Percentiles rank a stretch among this genome's conserved stretches.
phyloP scores from a whole-genome alignment of 2,329 filamentous ascomycete species.

The Penicillium oxalicum region DNA sequence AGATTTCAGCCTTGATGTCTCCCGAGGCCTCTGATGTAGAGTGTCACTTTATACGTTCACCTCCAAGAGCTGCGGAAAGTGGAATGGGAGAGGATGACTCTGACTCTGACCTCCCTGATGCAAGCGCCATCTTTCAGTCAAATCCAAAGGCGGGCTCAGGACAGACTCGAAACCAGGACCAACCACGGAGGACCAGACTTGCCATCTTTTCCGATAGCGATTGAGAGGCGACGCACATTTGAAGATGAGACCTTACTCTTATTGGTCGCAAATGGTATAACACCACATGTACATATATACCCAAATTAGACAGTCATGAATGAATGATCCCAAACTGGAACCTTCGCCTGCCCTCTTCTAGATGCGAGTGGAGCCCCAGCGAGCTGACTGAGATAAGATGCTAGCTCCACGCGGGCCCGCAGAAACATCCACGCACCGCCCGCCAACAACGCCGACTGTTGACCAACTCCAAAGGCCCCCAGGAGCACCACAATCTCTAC shows the following conservation, averaged over 20 bases:
- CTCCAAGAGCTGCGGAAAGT: conserved; percentile 1
- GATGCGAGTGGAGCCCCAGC: too few relatives aligned
- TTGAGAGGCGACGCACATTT: conserved; percentile 14
- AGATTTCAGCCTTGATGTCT: conserved; percentile 14
- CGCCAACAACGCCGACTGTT: conserved; percentile 15
- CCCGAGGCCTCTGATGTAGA: conserved; percentile 5
- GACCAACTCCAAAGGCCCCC: conserved; percentile 15
- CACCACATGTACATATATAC: conserved; percentile 7
- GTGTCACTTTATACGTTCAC: background rate
- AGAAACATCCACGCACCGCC: conserved; percentile 16
- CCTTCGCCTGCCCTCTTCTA: too few relatives aligned
- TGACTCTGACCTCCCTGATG: conserved; percentile 26
- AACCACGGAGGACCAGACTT: conserved; percentile 12
- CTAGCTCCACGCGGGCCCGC: conserved; percentile 8
- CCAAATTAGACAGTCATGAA: background rate
- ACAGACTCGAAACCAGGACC: background rate
- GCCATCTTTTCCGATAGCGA: conserved; percentile 24
- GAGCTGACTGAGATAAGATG: too few relatives aligned
- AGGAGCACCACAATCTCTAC: conserved; percentile 14
- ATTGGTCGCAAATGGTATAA: too few relatives aligned
- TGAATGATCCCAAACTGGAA: too few relatives aligned
- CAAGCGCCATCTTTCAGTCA: conserved; percentile 20
- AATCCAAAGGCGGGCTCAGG: conserved; percentile 6
- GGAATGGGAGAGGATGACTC: conserved; percentile 15
- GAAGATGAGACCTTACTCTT: background rate